phyloP scores from a whole-genome alignment of 106 monocot species.

The Posidonia australis region DNA sequence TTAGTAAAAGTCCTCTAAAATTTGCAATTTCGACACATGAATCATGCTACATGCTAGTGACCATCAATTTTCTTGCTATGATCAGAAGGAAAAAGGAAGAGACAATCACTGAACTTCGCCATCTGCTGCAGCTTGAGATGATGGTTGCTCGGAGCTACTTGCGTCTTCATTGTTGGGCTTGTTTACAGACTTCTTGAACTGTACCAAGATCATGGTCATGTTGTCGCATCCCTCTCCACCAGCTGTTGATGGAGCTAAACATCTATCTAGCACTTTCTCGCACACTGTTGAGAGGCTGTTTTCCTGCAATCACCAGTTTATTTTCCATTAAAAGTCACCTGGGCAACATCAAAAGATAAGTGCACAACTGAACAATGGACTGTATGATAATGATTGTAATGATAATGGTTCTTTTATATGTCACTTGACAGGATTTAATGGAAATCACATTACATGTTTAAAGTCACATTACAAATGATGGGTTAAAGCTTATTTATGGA shows the following conservation, averaged over 20 bases:
- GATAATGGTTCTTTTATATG: too few relatives aligned
- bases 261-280: conserved; percentile 70
- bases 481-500: too few relatives aligned
- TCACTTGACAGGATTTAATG: too few relatives aligned
- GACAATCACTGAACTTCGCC: too few relatives aligned
- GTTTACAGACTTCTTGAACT: conserved; percentile 71
- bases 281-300: conserved; percentile 62
- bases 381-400: too few relatives aligned
- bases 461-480: too few relatives aligned
- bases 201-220: conserved; percentile 93
- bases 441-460: too few relatives aligned
- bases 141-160: conserved; percentile 1
- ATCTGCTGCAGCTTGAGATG: too few relatives aligned
- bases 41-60: not conserved
- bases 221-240: conserved; percentile 84
- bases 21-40: not conserved
- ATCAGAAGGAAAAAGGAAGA: not conserved
- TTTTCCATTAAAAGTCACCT: not conserved
- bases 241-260: conserved; percentile 68
- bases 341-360: not conserved
- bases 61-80: not conserved
- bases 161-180: conserved; percentile 14
- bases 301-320: conserved; percentile 34
- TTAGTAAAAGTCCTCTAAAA: not conserved
- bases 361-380: not conserved